phyloP scores from a whole-genome alignment of 73 alveolate species.

The Vitrella brassicaformis region DNA sequence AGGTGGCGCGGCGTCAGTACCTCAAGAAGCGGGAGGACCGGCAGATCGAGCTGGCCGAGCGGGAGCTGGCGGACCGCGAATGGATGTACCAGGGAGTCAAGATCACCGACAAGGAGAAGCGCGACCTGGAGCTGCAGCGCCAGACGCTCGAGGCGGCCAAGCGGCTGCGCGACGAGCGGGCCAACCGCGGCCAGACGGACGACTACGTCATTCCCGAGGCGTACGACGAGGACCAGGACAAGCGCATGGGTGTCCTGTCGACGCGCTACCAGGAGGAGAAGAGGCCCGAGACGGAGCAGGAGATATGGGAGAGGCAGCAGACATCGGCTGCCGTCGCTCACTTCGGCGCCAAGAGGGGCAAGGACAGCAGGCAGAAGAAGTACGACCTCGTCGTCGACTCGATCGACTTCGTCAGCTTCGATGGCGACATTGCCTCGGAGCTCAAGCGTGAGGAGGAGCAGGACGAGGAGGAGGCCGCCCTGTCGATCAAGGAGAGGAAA shows the following conservation, averaged over 20 bases:
- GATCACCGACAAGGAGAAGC: constrained; percentile 65
- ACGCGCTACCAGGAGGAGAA: constrained; percentile 50
- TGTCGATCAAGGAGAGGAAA: constrained; percentile 28
- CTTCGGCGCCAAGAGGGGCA: constrained; percentile 52
- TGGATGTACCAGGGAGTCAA: constrained; percentile 54
- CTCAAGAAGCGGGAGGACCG: constrained; percentile 68
- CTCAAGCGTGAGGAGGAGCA: constrained; percentile 26
- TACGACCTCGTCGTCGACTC: constrained; percentile 68
- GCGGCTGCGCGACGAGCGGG: constrained; percentile 15
- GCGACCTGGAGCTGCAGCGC: constrained; percentile 46
- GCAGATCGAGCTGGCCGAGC: constrained; percentile 71
- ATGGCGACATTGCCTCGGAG: constrained; percentile 50
- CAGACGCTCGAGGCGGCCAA: constrained; percentile 53
- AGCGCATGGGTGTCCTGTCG: constrained; percentile 11
- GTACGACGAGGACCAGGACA: constrained; percentile 62
- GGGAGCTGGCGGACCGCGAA: constrained; percentile 68
- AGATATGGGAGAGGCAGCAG: constrained; percentile 71
- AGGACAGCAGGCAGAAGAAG: constrained; percentile 32
- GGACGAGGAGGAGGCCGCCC: constrained; percentile 31
- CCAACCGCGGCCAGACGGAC: constrained; percentile 44
- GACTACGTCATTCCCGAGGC: constrained; percentile 56
- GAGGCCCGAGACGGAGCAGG: constrained; percentile 61
- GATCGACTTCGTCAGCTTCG: constrained; percentile 63
- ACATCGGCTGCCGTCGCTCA: constrained; percentile 49
- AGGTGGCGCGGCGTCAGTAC: constrained; percentile 71